These are phyloP conservation scores for Picea glauca DNA, from an alignment of 75 land plant genomes.

Conservation along the genomic window DNA sequence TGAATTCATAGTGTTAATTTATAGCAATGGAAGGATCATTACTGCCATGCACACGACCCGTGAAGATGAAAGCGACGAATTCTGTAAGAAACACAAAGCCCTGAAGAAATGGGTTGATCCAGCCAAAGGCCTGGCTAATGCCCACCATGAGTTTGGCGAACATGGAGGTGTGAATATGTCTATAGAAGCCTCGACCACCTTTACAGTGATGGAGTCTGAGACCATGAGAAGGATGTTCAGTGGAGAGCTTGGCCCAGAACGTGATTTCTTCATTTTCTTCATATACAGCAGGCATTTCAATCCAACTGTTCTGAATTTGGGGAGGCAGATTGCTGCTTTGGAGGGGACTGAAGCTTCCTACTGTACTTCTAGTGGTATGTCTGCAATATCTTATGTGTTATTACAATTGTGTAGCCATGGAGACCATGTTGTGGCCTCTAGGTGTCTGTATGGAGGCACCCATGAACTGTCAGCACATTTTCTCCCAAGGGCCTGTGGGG, in stretches of 20 bases:
- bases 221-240: constrained; percentile 77
- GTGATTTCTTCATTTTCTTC: constrained; percentile 65
- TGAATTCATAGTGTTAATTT: too few relatives aligned
- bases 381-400: constrained; percentile 72
- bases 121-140: constrained; percentile 64
- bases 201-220: constrained; percentile 97
- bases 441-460: constrained; percentile 82
- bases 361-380: constrained; percentile 92
- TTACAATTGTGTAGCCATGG: constrained; percentile 75
- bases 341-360: constrained; percentile 97
- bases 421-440: constrained; percentile 78
- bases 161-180: constrained; percentile 99
- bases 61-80: not conserved
- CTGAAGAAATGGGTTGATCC: constrained; percentile 48
- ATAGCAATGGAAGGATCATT: not conserved
- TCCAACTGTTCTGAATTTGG: constrained; percentile 84
- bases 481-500: constrained; percentile 61
- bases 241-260: constrained; percentile 88
- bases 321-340: constrained; percentile 84
- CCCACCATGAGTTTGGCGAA: constrained; percentile 91
- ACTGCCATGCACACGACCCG: not conserved
- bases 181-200: constrained; percentile 91
- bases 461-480: constrained; percentile 81
- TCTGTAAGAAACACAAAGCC: constrained; percentile 5
- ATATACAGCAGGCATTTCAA: constrained; percentile 92